Evolutionary conservation across 176 grass and related monocot genomes (phyloP), one percentile per base, ranked within the genome.

Genomic region (Bromus sterilis): DNA sequence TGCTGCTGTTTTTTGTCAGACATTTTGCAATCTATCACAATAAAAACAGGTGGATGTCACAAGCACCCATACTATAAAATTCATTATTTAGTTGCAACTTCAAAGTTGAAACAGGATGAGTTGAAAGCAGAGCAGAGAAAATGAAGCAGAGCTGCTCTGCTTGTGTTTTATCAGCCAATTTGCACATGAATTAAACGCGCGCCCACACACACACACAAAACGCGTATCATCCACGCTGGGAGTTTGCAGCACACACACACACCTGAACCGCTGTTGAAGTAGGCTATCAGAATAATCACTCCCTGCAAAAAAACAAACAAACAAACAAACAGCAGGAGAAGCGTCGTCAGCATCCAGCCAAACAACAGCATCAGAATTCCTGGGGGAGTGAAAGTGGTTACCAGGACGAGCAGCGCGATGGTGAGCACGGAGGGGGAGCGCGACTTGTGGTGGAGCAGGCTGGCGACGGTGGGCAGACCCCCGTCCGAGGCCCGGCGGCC

Each of bases 341-440:
- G 15, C 57, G 46, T 4, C 29, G 29, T 66, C 36, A 82, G 64
- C 18, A 21, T 26, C 1, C 18, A 51, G 18, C 51, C 39, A 74
- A 20, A 0, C 30, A 53, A 8, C 29, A 72, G 7, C 36, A 77
- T 31, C n/a, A 46, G 72, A 26, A 18, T 1, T 9, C 24, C 2
- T 3, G 7, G 12, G 16, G 26, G 6, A 28, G 32, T 55, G 2
- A 37, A 21, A 42, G 28, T 71, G 39, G 48, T 23, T 90, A 97
- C 94, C 92, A 97, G 56, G 33, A 91, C 10, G 69, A 94, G 83
- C 14, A 97, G 82, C 16, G 89, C 92, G 10, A 97, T 41, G 35
- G 92, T 86, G 70, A 97, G 89, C 82, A 97, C 85, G 24, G 92
- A 83, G 63, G 90, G 91, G 21, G 87, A 90, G 73, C 92, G 89